Conservation (phyloP, 2,329 filamentous ascomycete genomes). For the Neopestalotiopsis rosae region DNA sequence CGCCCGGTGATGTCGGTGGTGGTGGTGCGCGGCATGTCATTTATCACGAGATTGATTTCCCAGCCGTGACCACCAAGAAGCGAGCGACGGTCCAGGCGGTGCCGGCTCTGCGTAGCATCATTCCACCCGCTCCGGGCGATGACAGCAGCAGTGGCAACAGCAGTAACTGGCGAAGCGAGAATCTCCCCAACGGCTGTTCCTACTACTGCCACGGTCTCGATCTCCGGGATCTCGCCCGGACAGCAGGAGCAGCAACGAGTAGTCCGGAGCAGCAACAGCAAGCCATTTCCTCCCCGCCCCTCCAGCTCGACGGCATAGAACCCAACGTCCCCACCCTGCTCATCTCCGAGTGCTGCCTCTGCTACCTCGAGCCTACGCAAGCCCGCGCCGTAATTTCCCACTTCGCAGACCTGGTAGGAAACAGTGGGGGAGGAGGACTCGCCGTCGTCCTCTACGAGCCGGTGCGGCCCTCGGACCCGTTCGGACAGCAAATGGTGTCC, state of each 20-base stretch:
- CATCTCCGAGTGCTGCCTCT: slow-evolving; percentile 93
- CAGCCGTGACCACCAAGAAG: slow-evolving; percentile 73
- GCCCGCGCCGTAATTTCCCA: slow-evolving; percentile 69
- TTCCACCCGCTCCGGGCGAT: slow-evolving; percentile 31
- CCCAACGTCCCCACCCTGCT: slow-evolving; percentile 76
- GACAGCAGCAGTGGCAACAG: slow-evolving; percentile 30
- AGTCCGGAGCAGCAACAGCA: slow-evolving; percentile 33
- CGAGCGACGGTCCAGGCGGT: slow-evolving; percentile 57
- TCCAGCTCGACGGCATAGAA: slow-evolving; percentile 46
- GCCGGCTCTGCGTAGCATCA: slow-evolving; percentile 43
- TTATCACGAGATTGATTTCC: slow-evolving; percentile 95
- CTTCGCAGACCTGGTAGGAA: slow-evolving; percentile 56
- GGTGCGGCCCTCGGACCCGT: slow-evolving; percentile 80
- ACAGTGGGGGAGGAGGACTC: too few species aligned
- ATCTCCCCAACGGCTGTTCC: slow-evolving; percentile 43
- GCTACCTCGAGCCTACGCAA: slow-evolving; percentile 75
- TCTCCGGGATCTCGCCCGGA: slow-evolving; percentile 62
- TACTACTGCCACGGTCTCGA: slow-evolving; percentile 71
- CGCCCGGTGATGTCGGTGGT: too few species aligned
- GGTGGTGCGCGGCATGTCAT: slow-evolving; percentile 49
- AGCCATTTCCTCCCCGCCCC: neutral
- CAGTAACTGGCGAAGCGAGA: slow-evolving; percentile 44
- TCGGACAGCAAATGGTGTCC: slow-evolving; percentile 89
- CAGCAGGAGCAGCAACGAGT: slow-evolving; percentile 16
- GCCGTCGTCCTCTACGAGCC: slow-evolving; percentile 86